A percentile compares a stretch with the other conserved stretches of the same genome.
Conservation (phyloP, 495 filamentous ascomycete species). For the Penicillium cataractarum region DNA sequence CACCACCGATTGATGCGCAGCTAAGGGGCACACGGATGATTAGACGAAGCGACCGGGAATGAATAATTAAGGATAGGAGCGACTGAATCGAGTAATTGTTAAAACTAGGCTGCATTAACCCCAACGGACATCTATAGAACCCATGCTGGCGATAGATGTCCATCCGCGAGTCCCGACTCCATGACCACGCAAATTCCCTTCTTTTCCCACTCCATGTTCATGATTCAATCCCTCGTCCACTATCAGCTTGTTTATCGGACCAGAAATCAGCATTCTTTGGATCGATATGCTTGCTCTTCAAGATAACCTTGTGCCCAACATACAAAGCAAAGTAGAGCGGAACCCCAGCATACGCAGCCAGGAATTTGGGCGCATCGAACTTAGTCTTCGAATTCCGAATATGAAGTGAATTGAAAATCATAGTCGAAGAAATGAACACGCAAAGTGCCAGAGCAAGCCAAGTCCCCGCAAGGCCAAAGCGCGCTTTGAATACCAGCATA, state of each 20-base stretch:
- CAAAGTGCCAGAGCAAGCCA: conserved; percentile 66
- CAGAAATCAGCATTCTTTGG: conserved; percentile 65
- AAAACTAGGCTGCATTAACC: too few relatives aligned
- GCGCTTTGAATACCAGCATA: conserved; percentile 70
- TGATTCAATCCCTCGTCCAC: not conserved
- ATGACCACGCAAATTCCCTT: too few relatives aligned
- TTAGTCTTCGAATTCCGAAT: conserved; percentile 39
- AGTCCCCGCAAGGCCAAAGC: conserved; percentile 68
- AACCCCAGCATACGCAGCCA: conserved; percentile 78
- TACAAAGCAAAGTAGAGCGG: conserved; percentile 73
- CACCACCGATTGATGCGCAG: not conserved
- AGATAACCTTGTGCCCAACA: conserved; percentile 65
- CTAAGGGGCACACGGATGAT: not conserved
- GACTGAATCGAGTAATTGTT: not conserved
- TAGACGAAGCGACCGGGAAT: not conserved
- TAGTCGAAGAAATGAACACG: conserved; percentile 69
- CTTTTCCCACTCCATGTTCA: too few relatives aligned
- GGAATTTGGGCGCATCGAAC: conserved; percentile 65
- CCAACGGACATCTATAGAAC: not conserved
- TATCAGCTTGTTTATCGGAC: conserved; percentile 41
- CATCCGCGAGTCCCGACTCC: not conserved
- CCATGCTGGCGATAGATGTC: not conserved
- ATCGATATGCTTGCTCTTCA: conserved; percentile 51
- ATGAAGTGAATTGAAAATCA: conserved; percentile 70
- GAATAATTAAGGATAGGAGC: not conserved